Base-by-base conservation (phyloP, 2,329 filamentous ascomycete species). In the Diplodia scrobiculata region DNA sequence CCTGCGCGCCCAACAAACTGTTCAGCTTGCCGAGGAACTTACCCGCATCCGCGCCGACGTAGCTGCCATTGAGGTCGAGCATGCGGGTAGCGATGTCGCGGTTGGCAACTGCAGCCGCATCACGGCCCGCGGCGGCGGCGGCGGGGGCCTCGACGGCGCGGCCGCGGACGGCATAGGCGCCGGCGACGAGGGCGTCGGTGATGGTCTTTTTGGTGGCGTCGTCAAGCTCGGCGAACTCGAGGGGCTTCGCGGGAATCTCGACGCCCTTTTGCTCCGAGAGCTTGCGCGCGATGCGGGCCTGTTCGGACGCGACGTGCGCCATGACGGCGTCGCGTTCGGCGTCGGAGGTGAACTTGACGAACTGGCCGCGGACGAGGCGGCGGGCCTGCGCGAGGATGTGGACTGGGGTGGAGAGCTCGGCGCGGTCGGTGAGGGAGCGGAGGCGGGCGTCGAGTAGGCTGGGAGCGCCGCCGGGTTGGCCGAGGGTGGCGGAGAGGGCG, bases 231-330 rank as follows among this genome's bases (percentile, higher is more conserved):
- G 52, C 54, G 27, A 66, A 66, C 65, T 66, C 65, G 17, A 60
- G 53, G 10, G 55, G n/a, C n/a, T 41, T 36, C 7, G 65, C 55
- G 25, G 27, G 36, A 19, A 66, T 62, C 27, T 60, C 54, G 25
- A 53, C 32, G 65, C 65, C 65, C 65, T 62, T 62, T 55, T 62
- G 62, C 6, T 19, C 25, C 25, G 65, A 66, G 32, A 66, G 65
- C 65, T 47, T 53, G 1, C 48, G 54, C 9, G 65, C 65, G 17
- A 53, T 54, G 11, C 5, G 29, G 17, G 48, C 65, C 48, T 66
- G 65, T 10, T 62, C 36, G 25, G 47, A 19, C 14, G 45, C 38
- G 11, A 66, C 65, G 27, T 54, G 14, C 5, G 54, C 65, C 32
- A 66, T 13, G 19, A 62, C 55, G 21, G 54, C 65, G 2, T 60